Conservation (phyloP, 345 rosid species). For the Physaria fendleri region DNA sequence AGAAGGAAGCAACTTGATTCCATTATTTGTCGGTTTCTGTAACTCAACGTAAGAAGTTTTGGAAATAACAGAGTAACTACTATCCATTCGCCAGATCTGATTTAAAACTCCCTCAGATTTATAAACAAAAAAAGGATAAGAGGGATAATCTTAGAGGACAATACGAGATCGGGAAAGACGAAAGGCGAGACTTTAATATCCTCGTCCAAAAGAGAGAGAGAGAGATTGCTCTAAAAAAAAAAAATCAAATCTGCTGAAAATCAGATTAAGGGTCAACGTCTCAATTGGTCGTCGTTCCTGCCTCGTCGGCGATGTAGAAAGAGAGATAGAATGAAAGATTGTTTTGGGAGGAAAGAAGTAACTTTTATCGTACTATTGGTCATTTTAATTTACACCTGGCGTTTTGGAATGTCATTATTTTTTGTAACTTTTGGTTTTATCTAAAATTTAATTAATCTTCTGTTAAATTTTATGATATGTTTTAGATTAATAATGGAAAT, state of each 20-base stretch:
- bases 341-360: background rate
- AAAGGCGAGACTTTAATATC: background rate
- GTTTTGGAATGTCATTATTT: too few species aligned
- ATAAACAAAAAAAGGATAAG: too few species aligned
- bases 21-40: conserved; percentile 37
- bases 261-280: conserved; percentile 29
- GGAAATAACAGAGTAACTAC: conserved; percentile 56
- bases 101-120: background rate
- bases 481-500: too few species aligned
- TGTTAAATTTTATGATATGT: too few species aligned
- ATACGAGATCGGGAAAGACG: conserved; percentile 7
- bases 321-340: background rate
- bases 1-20: conserved; percentile 33
- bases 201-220: background rate
- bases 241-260: conserved; percentile 13
- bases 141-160: background rate
- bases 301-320: conserved; percentile 25
- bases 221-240: background rate
- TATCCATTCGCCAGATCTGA: conserved; percentile 50
- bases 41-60: conserved; percentile 53
- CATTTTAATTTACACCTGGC: conserved; percentile 6
- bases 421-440: too few species aligned
- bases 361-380: conserved; percentile 16
- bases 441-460: too few species aligned
- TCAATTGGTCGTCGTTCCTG: conserved; percentile 26